Evolutionary conservation across 768 basidiomycete species (phyloP).

Genomic region (Chlorophyllum brunneum): DNA sequence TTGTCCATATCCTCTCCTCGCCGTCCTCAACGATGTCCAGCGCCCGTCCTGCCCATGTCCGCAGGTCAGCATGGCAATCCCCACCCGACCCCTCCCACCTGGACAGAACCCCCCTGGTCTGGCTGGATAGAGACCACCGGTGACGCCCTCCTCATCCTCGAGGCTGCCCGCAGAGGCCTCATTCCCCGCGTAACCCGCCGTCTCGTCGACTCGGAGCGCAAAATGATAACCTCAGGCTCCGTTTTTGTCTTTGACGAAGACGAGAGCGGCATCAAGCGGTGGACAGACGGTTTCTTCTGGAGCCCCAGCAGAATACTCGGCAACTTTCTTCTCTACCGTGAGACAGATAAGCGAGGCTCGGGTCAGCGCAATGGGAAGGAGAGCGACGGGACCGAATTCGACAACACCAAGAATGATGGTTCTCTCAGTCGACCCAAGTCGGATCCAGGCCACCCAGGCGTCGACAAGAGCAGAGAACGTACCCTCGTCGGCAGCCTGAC

Average conservation of each 20-base stretch:
- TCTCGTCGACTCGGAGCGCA: slow-evolving; percentile 87
- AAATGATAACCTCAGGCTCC: slow-evolving; percentile 89
- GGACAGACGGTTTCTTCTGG: slow-evolving; percentile 98
- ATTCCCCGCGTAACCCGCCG: slow-evolving; percentile 91
- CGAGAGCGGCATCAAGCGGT: slow-evolving; percentile 95
- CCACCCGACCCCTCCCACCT: slow-evolving; percentile 41
- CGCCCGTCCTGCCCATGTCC: slow-evolving; percentile 30
- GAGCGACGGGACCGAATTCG: slow-evolving; percentile 22
- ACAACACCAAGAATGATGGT: slow-evolving; percentile 26
- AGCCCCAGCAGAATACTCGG: slow-evolving; percentile 89
- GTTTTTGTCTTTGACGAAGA: slow-evolving; percentile 98
- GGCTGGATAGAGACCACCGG: slow-evolving; percentile 96
- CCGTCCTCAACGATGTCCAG: slow-evolving; percentile 22
- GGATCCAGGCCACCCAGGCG: slow-evolving; percentile 36
- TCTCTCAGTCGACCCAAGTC: slow-evolving; percentile 65
- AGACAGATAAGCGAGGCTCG: slow-evolving; percentile 80
- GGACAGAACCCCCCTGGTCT: slow-evolving; percentile 87
- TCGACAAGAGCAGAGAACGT: slow-evolving; percentile 76
- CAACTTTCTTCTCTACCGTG: slow-evolving; percentile 94
- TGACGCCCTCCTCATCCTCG: slow-evolving; percentile 94
- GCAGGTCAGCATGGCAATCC: slow-evolving; percentile 28
- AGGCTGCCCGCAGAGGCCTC: slow-evolving; percentile 85
- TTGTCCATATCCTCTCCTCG: slow-evolving; percentile 26
- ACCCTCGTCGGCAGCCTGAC: slow-evolving; percentile 87
- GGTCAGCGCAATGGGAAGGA: slow-evolving; percentile 51